These are phyloP conservation scores for Mycena sanguinolenta DNA, from an alignment of 768 basidiomycete genomes.

Conservation along the genomic window DNA sequence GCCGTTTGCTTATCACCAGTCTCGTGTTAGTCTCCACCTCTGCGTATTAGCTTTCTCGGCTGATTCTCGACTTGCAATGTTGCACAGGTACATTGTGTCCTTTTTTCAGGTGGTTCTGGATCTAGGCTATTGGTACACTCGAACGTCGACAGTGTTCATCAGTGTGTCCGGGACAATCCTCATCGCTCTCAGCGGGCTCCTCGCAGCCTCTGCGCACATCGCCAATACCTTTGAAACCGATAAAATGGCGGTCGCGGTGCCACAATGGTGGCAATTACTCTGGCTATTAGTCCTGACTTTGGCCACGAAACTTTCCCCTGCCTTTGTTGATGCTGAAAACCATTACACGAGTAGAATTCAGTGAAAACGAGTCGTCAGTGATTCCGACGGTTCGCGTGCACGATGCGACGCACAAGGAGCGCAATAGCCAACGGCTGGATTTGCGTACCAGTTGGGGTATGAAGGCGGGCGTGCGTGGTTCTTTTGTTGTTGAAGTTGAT, in stretches of 20 bases:
- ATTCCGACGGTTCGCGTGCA: constrained; percentile 1
- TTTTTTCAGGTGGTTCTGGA: constrained; percentile 37
- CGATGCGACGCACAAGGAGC: constrained; percentile 32
- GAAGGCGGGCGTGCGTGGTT: constrained; percentile 24
- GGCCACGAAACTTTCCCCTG: constrained; percentile 4
- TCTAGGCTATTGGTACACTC: constrained; percentile 52
- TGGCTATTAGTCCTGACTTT: constrained; percentile 23
- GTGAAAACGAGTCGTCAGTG: neutral
- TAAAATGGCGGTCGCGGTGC: neutral
- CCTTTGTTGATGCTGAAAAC: constrained; percentile 32
- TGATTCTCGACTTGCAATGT: constrained; percentile 5
- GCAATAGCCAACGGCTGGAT: constrained; percentile 32
- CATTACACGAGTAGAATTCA: constrained; percentile 18
- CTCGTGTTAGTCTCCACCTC: constrained; percentile 30
- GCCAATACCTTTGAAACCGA: constrained; percentile 5
- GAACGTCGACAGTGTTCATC: constrained; percentile 48
- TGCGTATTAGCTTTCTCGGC: neutral
- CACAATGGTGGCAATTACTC: constrained; percentile 3
- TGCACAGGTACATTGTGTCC: constrained; percentile 35
- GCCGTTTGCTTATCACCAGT: constrained; percentile 32
- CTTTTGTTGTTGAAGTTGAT: too few relatives aligned
- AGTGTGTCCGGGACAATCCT: constrained; percentile 46
- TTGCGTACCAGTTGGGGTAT: constrained; percentile 21
- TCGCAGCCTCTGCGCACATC: constrained; percentile 23
- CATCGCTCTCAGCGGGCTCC: constrained; percentile 30